Evolutionary conservation across 257 asterid species (phyloP).

Genomic region (Fraxinus cuspidata): DNA sequence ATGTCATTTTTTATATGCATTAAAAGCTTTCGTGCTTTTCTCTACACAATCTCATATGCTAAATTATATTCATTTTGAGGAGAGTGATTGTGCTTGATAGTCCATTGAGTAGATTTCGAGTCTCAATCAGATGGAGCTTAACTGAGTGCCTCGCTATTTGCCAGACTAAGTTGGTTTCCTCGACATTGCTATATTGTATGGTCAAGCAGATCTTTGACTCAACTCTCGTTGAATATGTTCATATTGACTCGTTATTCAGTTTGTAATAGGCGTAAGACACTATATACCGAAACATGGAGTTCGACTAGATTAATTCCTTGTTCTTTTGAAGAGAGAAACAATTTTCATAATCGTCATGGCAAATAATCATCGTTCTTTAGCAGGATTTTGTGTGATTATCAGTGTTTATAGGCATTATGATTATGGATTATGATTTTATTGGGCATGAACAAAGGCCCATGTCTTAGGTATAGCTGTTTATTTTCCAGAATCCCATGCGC

Average conservation of each 20-base stretch:
- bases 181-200: not conserved
- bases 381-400: conserved; percentile 19
- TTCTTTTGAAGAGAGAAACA: not conserved
- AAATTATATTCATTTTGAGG: too few species aligned
- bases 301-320: not conserved
- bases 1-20: not conserved
- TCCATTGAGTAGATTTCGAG: not conserved
- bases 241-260: too few species aligned
- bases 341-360: not conserved
- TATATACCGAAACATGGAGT: not conserved
- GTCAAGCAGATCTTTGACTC: not conserved
- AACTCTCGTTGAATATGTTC: not conserved
- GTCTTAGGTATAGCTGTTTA: conserved; percentile 30
- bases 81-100: not conserved
- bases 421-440: conserved; percentile 32
- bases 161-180: not conserved
- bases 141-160: not conserved
- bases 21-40: not conserved
- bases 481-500: conserved; percentile 32
- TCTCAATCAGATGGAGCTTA: not conserved
- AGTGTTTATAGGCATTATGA: conserved; percentile 26
- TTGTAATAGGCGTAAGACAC: not conserved
- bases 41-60: not conserved
- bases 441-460: conserved; percentile 27
- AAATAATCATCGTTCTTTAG: conserved; percentile 9